Evolutionary conservation across 805 yeast species (phyloP).

Genomic region (Zygosaccharomyces bailii): DNA sequence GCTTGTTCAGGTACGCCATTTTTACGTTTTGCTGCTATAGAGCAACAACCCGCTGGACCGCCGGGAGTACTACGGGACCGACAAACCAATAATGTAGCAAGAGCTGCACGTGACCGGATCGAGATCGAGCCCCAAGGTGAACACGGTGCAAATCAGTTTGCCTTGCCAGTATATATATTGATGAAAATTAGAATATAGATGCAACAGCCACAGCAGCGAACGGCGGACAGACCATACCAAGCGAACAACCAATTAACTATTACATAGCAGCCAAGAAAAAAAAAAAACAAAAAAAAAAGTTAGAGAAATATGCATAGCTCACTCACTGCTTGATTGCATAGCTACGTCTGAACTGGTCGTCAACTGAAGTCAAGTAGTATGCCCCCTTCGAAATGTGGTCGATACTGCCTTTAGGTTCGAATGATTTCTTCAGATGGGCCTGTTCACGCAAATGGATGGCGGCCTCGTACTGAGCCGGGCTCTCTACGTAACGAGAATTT

Average conservation of each 20-base stretch:
- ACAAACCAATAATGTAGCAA: no score
- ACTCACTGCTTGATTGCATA: constrained; percentile 64
- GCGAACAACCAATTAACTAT: not conserved
- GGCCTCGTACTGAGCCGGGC: constrained; percentile 79
- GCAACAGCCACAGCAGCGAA: not conserved
- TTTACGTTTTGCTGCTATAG: no score
- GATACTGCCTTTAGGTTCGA: constrained; percentile 73
- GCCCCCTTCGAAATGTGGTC: constrained; percentile 71
- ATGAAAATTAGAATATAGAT: not conserved
- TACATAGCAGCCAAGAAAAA: not conserved
- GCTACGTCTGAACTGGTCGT: constrained; percentile 83
- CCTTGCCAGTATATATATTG: no score
- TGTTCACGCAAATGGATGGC: constrained; percentile 84
- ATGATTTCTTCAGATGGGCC: constrained; percentile 77
- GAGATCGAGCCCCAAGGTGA: no score
- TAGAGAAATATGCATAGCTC: constrained; percentile 19
- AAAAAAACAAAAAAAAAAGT: constrained; percentile 10
- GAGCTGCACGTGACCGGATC: no score
- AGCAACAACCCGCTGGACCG: no score
- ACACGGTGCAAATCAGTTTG: no score
- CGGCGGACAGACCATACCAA: not conserved
- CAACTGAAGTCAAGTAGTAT: constrained; percentile 78
- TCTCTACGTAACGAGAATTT: constrained; percentile 55
- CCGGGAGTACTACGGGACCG: no score
- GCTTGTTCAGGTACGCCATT: no score